phyloP scores from a whole-genome alignment of 306 rosid genomes.

The Castanopsis chinensis region DNA sequence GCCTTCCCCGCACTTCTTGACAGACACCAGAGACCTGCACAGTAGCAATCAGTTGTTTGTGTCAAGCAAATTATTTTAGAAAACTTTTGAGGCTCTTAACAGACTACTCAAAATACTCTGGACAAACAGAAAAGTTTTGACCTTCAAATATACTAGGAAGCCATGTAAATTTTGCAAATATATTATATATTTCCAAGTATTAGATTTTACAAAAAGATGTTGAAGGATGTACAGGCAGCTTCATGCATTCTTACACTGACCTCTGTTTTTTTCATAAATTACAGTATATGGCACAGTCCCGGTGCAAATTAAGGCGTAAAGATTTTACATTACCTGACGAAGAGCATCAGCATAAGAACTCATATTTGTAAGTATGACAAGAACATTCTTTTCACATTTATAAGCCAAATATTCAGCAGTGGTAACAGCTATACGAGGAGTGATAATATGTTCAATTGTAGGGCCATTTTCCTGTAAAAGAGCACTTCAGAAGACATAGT shows the following conservation, averaged over 20 bases:
- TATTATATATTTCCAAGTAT: background rate
- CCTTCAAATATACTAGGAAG: conserved; percentile 1
- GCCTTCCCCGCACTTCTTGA: conserved; percentile 98
- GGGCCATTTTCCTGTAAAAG: conserved; percentile 90
- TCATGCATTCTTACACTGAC: background rate
- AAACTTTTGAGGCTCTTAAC: background rate
- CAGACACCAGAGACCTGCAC: conserved; percentile 95
- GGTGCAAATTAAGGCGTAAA: background rate
- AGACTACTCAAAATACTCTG: conserved; percentile 1
- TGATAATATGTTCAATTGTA: conserved; percentile 96
- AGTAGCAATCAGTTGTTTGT: conserved; percentile 19
- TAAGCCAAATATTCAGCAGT: conserved; percentile 98
- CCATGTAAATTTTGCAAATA: background rate
- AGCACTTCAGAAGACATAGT: conserved; percentile 15
- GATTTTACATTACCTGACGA: conserved; percentile 70
- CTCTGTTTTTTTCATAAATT: background rate
- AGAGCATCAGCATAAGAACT: conserved; percentile 99
- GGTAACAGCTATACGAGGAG: conserved; percentile 98
- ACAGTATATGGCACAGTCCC: background rate
- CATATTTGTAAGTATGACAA: conserved; percentile 96
- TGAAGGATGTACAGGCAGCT: conserved; percentile 1
- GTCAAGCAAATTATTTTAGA: conserved; percentile 7
- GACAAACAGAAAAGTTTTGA: conserved; percentile 9
- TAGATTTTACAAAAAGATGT: conserved; percentile 6
- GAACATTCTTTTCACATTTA: conserved; percentile 98